Evolutionary conservation across 2,329 filamentous ascomycete genomes (phyloP).

Genomic region (Diplodia sapinea): DNA sequence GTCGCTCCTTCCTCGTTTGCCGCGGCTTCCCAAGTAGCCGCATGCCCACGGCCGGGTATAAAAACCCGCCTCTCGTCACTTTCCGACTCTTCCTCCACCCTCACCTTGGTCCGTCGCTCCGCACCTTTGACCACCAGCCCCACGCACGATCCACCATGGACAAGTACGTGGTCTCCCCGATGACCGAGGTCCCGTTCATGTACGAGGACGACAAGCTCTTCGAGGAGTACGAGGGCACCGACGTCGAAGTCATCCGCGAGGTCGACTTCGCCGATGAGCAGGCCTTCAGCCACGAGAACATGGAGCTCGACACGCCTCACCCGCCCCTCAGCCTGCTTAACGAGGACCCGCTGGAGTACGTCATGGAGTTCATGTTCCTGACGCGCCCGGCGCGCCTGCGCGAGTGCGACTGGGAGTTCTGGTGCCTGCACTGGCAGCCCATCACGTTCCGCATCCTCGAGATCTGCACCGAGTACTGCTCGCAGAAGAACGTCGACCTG

Average conservation of each 20-base stretch:
- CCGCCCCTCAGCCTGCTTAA: constrained; percentile 8
- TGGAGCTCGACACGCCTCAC: neutral
- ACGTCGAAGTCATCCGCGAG: neutral
- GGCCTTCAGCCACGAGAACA: neutral
- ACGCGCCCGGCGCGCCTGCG: constrained; percentile 9
- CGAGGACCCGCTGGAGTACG: neutral
- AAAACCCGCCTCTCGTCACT: neutral
- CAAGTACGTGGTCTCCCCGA: neutral
- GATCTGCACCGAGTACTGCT: constrained; percentile 4
- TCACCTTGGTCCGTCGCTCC: neutral
- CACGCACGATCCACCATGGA: neutral
- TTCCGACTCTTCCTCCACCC: neutral
- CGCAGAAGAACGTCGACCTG: neutral
- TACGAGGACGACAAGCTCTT: neutral
- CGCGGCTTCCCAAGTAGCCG: neutral
- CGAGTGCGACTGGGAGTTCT: constrained; percentile 13
- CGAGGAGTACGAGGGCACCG: neutral
- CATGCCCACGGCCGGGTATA: neutral
- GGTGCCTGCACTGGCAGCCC: neutral
- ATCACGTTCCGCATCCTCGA: neutral
- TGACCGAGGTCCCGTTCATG: neutral
- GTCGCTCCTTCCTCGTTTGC: neutral
- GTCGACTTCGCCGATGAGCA: neutral
- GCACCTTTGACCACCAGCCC: neutral
- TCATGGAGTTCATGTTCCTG: constrained; percentile 21